Base-by-base conservation (phyloP, 805 yeast species). In the Kazachstania psychrophila region DNA sequence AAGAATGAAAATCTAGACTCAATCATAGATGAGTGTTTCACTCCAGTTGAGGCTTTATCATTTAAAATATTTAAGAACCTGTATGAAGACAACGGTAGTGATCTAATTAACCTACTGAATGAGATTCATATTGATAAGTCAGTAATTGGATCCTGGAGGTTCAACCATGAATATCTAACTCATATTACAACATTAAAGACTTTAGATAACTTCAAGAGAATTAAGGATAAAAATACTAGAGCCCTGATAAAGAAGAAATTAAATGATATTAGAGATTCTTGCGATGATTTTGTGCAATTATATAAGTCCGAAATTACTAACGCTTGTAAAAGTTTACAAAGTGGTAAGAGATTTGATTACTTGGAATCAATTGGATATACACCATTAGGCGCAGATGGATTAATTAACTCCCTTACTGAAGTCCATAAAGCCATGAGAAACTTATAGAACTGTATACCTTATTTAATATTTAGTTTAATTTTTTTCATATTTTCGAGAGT, bases 151-250 rank as follows among this genome's bases (percentile, higher is more conserved):
- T 31, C 48, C 3, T 57, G 62, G 62, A 36, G 26, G 17, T 18
- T 51, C 26, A 38, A 46, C 11, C 54, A 56, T 34, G 33, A 30
- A 22, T 56, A 54, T 30, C 39, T 52, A 23, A 42, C 40, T 5
- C 41, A 34, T 23, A 30, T 57, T 11, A 38, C 48, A 13, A 54
- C 60, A 1, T 42, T 55, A 25, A 57, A 56, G 35, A 55, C 60
- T 1, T 34, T 57, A 19, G 58, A 50, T 30, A 46, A 40, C 11
- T 35, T 49, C 36, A 52, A 55, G 30, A 47, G 54, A 32, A 45
- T 56, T 12, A 47, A 49, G 27, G 52, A 52, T 30, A 39, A 34
- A 22, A 30, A 42, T 6, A 27, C 37, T 9, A 52, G 48, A 27
- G 22, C 33, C 10, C 13, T 27, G n/a, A 46, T 56, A 2, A 55